phyloP scores from a whole-genome alignment of 352 stramenopile genomes.

The Phytophthora hybrid region DNA sequence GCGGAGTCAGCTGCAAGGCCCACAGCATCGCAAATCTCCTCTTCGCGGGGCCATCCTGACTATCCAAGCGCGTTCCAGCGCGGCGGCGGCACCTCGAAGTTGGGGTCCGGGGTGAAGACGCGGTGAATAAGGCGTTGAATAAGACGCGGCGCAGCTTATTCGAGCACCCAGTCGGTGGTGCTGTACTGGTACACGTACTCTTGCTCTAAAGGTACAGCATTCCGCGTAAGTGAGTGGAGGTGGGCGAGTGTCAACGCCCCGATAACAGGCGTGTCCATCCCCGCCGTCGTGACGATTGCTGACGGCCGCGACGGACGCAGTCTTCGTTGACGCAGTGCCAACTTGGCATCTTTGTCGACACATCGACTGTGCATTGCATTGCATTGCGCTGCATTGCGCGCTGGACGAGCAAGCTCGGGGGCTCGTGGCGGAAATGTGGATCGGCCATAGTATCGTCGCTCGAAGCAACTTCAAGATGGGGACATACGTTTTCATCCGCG shows the following conservation, averaged over 20 bases:
- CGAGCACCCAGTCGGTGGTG: neutral
- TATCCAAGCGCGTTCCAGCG: conserved; percentile 21
- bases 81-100: neutral
- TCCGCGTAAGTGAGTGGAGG: conserved; percentile 2
- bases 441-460: neutral
- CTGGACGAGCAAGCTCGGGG: neutral
- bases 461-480: conserved; percentile 24
- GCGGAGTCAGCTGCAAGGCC: conserved; percentile 40
- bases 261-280: conserved; percentile 17
- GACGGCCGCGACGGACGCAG: conserved; percentile 14
- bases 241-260: conserved; percentile 23
- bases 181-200: neutral
- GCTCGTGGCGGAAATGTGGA: neutral
- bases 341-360: conserved; percentile 2
- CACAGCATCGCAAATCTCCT: conserved; percentile 42
- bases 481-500: conserved; percentile 7
- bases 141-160: conserved; percentile 1
- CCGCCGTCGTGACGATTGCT: conserved; percentile 27
- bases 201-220: conserved; percentile 24
- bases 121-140: conserved; percentile 16
- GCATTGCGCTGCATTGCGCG: neutral
- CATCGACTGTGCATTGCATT: neutral
- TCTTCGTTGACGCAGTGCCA: neutral
- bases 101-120: neutral
- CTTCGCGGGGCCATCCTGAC: conserved; percentile 26